These are phyloP conservation scores for Russula griseocarnosa DNA, from an alignment of 768 basidiomycete species.

Conservation along the genomic window DNA sequence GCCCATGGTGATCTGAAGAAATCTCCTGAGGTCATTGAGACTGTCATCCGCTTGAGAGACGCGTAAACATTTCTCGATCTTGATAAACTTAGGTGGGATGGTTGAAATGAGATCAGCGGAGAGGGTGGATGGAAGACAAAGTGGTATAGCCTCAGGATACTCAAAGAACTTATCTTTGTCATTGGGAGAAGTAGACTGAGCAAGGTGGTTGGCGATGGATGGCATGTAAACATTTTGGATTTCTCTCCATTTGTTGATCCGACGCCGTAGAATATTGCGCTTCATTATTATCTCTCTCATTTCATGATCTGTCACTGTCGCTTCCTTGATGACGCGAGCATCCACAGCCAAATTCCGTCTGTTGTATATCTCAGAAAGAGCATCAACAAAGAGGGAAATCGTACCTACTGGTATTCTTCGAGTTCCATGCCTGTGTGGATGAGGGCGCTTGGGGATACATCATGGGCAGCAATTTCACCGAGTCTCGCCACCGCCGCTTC, in stretches of 20 bases:
- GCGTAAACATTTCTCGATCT: neutral
- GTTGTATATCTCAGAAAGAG: neutral
- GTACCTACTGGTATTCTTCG: neutral
- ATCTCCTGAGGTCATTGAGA: neutral
- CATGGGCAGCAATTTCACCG: neutral
- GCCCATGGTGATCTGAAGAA: neutral
- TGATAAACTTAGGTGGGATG: neutral
- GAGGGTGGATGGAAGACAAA: neutral
- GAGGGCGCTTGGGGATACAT: neutral
- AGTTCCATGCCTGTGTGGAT: neutral
- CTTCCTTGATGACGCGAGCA: neutral
- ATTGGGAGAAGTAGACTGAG: neutral
- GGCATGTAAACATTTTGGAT: conserved; percentile 1
- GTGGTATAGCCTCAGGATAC: neutral
- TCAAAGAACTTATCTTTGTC: neutral
- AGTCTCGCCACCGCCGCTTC: neutral
- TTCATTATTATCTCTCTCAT: neutral
- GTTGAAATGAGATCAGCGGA: neutral
- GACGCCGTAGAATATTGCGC: neutral
- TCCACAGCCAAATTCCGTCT: neutral
- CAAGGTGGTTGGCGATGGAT: neutral
- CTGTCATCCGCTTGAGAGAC: neutral
- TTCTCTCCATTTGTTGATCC: conserved; percentile 3
- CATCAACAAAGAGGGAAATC: neutral
- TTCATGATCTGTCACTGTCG: neutral